Base-by-base conservation (phyloP, 495 filamentous ascomycete species). In the Penicillium parvum region DNA sequence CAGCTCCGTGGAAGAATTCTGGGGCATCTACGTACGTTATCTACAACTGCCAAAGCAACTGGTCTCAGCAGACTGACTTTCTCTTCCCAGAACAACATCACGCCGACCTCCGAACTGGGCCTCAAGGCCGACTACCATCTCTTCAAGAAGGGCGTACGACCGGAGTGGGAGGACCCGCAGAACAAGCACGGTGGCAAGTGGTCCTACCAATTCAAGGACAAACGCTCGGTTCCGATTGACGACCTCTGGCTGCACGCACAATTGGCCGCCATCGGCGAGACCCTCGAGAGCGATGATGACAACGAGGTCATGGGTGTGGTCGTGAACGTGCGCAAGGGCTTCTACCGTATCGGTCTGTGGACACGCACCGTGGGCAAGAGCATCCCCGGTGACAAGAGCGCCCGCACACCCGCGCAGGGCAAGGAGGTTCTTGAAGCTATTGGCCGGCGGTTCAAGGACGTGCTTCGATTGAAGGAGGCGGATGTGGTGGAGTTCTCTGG, bases 101-200 rank as follows among this genome's bases (percentile, higher is more conserved):
- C 89, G 16, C 83, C 91, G 11, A 88, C 89, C 43, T 97, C 94
- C 47, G 90, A 97, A 50, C 81, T 99, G 19, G 85, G 89, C 30
- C 80, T 95, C 49, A 99, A 97, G 73, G 94, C 91, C 58, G 92
- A 99, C 68, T 99, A 99, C 73, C 92, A 99, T 64, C 84, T 99
- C 18, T 99, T 99, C 83, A 99, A 99, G 71, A 83, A 85, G 59
- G 90, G 90, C 47, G 83, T 97, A 41, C 88, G 94, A 14, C 92
- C 92, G 1, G 92, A 99, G 69, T 99, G 92, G 92, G 92, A 99
- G 66, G 92, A 97, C 61, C 68, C 77, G 12, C 90, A 96, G 69
- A 98, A 98, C 73, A 98, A 97, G 81, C 89, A 95, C 61, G 92
- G 92, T 50, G 92, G 92, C 65, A 96, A 96, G 72, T 98, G 92